Evolutionary conservation across 179 eudicot genomes (phyloP).

Genomic region (Drosera spatulata): DNA sequence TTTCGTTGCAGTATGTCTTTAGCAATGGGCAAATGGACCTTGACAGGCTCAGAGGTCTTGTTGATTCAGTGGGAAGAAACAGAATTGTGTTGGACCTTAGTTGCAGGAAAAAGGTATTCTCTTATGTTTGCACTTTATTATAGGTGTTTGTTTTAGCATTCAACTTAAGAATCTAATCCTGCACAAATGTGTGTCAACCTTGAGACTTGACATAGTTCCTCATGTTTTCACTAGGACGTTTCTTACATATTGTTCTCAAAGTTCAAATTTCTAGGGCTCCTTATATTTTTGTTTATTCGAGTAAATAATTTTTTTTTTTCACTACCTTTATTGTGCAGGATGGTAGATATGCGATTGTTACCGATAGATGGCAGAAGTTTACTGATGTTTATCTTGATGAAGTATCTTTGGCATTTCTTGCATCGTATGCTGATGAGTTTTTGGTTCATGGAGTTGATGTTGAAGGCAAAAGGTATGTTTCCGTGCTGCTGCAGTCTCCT

Average conservation of each 20-base stretch:
- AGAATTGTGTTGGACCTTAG: slow-evolving; percentile 87
- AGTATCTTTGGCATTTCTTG: slow-evolving; percentile 57
- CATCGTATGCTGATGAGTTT: slow-evolving; percentile 80
- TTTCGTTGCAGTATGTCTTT: slow-evolving; percentile 72
- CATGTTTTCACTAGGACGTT: background rate
- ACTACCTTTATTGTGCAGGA: slow-evolving; percentile 38
- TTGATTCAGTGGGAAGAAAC: slow-evolving; percentile 51
- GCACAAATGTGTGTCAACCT: no score
- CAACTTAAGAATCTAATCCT: background rate
- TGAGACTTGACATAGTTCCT: no score
- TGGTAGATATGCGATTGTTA: slow-evolving; percentile 77
- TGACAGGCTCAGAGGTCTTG: slow-evolving; percentile 71
- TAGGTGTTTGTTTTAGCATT: background rate
- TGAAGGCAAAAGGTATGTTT: slow-evolving; percentile 88
- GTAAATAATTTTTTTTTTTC: background rate
- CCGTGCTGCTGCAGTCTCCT: no score
- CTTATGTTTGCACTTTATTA: background rate
- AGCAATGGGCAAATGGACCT: slow-evolving; percentile 82
- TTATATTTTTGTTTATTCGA: background rate
- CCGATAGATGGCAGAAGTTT: slow-evolving; percentile 99
- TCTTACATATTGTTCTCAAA: background rate
- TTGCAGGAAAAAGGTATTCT: slow-evolving; percentile 80
- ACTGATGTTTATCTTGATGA: slow-evolving; percentile 67
- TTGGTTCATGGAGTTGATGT: slow-evolving; percentile 98
- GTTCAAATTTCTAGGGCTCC: background rate